phyloP scores from a whole-genome alignment of 1,284 basidiomycete species.

The Microbotryum lychnidis-dioicae region DNA sequence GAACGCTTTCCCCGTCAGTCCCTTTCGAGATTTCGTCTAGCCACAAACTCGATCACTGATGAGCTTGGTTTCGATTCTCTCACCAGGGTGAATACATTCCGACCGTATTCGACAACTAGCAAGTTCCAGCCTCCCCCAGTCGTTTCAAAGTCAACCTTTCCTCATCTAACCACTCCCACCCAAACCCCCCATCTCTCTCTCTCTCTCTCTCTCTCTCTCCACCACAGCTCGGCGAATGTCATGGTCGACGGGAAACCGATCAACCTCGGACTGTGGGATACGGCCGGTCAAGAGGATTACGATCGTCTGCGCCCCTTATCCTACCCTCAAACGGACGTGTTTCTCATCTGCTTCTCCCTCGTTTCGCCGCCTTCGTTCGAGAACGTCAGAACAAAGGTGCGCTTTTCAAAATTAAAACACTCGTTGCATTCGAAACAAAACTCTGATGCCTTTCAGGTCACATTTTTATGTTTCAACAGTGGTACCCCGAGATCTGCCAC shows the following conservation, averaged over 20 bases:
- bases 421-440: too few relatives aligned
- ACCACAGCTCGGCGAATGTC: conserved; percentile 51
- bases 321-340: conserved; percentile 99
- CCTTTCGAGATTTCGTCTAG: conserved; percentile 28
- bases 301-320: conserved; percentile 95
- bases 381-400: conserved; percentile 93
- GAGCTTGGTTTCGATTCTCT: background rate
- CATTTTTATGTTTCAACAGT: conserved; percentile 48
- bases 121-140: conserved; percentile 50
- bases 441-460: conserved; percentile 2
- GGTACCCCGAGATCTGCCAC: conserved; percentile 93
- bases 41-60: background rate
- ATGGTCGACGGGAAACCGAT: conserved; percentile 99
- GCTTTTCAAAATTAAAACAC: background rate
- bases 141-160: conserved; percentile 43
- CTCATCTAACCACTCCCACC: background rate
- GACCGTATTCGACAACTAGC: conserved; percentile 87
- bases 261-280: conserved; percentile 95
- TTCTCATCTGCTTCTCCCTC: conserved; percentile 97
- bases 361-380: conserved; percentile 96
- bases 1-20: conserved; percentile 80
- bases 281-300: conserved; percentile 98
- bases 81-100: conserved; percentile 89
- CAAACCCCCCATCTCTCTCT: background rate
- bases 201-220: background rate